Conservation (phyloP, 2,329 filamentous ascomycete genomes). For the Teratosphaeria epicoccoides region DNA sequence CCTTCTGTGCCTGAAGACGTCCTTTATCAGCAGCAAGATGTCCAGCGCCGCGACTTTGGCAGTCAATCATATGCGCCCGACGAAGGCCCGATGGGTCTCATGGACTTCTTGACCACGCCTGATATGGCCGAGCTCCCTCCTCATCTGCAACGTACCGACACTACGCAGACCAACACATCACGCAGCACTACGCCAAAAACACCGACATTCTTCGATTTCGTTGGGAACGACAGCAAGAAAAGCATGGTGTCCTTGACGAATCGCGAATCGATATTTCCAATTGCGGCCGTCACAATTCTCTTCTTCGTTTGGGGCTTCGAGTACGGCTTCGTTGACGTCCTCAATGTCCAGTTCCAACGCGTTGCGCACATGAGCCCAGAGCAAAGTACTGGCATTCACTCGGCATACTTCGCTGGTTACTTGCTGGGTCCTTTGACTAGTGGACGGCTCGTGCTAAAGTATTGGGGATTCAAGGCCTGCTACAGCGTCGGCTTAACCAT, state of each 20-base stretch:
- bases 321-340: conserved; percentile 72
- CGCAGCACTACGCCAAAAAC: conserved; percentile 24
- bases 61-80: conserved; percentile 6
- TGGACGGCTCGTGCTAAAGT: conserved; percentile 47
- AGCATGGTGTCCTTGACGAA: conserved; percentile 57
- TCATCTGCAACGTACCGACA: conserved; percentile 27
- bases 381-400: conserved; percentile 57
- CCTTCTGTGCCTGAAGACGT: conserved; percentile 13
- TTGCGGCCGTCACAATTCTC: conserved; percentile 63
- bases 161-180: conserved; percentile 31
- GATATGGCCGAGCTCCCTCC: conserved; percentile 25
- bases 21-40: conserved; percentile 8
- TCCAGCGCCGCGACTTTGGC: conserved; percentile 18
- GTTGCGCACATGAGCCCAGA: conserved; percentile 51
- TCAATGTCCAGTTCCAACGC: conserved; percentile 60
- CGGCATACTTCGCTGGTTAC: conserved; percentile 62
- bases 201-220: conserved; percentile 62
- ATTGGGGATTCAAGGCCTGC: conserved; percentile 52
- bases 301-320: conserved; percentile 89
- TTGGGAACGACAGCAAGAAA: conserved; percentile 58
- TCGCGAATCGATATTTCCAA: conserved; percentile 58
- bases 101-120: conserved; percentile 45
- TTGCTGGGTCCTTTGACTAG: conserved; percentile 59
- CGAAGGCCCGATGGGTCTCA: conserved; percentile 31
- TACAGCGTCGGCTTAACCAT: conserved; percentile 50